A percentile compares a stretch with the other conserved stretches of the same genome.
Conservation (phyloP, 495 filamentous ascomycete genomes). For the Trypethelium eluteriae region DNA sequence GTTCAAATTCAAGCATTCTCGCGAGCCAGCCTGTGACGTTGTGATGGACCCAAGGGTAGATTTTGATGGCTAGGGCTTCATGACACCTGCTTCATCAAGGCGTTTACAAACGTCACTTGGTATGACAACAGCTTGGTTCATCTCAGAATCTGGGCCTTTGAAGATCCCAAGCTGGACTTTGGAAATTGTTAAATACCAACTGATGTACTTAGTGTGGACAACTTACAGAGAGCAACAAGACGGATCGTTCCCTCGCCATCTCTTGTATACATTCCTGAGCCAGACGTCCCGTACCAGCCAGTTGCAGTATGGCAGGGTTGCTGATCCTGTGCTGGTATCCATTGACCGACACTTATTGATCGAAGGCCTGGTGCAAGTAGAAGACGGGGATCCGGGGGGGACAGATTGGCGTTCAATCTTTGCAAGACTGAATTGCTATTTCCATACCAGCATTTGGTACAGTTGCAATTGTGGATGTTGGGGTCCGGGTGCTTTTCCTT, state of each 20-base stretch:
- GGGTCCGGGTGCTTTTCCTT: neutral
- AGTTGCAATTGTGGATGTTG: neutral
- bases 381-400: too few relatives aligned
- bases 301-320: neutral
- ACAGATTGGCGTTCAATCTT: too few relatives aligned
- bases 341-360: neutral
- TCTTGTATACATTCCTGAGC: conserved; percentile 1
- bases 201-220: neutral
- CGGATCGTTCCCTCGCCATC: neutral
- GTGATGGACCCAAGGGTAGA: too few relatives aligned
- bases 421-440: neutral
- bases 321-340: neutral
- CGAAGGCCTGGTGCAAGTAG: neutral
- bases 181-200: too few relatives aligned
- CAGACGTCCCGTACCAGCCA: conserved; percentile 4
- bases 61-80: too few relatives aligned
- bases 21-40: too few relatives aligned
- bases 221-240: conserved; percentile 9
- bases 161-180: too few relatives aligned
- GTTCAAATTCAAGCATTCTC: too few relatives aligned
- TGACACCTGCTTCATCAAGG: too few relatives aligned
- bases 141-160: too few relatives aligned
- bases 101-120: too few relatives aligned
- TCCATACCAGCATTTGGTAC: neutral
- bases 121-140: too few relatives aligned